Evolutionary conservation across 1,284 basidiomycete species (phyloP), one percentile per base, ranked within the genome.

Genomic region (Rhodofomes roseus): DNA sequence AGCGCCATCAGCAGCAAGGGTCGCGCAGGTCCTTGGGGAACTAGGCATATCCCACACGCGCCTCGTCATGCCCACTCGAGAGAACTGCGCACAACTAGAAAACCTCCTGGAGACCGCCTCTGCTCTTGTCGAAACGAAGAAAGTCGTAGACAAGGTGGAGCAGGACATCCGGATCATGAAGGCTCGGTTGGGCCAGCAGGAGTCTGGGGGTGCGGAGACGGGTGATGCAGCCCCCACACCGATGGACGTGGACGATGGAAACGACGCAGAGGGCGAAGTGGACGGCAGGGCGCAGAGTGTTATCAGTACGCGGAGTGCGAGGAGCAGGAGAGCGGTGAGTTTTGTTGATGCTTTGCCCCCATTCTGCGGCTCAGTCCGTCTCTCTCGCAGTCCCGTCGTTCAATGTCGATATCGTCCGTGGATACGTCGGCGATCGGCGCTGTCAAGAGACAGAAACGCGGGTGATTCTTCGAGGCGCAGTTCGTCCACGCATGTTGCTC

Each of bases 61-160:
- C 14, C 81, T 97, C 55, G 90, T 96, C 63, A 96, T 97, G 93
- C 95, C 95, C 16, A 96, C 95, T 1, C 81, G 85, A 36, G 84
- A 87, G 29, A 96, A 93, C 64, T 79, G 89, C 56, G 79, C 82
- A 54, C 84, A 83, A 63, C 79, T 94, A 37, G 93, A 96, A 63
- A 77, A 79, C 4, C 74, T 97, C 16, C 70, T 96, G 31, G 84
- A 87, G 4, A 85, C 91, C 0, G 84, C 92, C 0, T 81, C 81
- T 2, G 78, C 84, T 18, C 74, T 97, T 65, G 80, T 96, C 16
- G 95, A 98, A 65, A 88, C 88, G 64, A 97, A 96, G 79, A 89
- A 91, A 66, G 79, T 87, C n/a, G 83, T 92, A 23, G 95, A 97
- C 71, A 85, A 89, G 66, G 83, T 90, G 8, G 92, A 95, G 34